Conservation (phyloP, 306 rosid species). For the Castanea crenata region DNA sequence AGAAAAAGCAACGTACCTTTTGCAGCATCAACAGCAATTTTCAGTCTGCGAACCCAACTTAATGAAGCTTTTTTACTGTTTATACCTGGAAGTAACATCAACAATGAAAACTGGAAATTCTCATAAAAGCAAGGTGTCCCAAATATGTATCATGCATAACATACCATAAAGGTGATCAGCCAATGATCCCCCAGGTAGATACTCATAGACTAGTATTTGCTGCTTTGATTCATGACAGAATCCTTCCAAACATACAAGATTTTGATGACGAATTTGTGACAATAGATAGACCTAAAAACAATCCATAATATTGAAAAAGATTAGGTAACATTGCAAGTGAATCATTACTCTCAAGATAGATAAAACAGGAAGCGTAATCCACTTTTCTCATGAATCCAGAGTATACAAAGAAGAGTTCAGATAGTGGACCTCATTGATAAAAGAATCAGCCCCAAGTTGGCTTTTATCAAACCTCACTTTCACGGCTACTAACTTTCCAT, state of each 20-base stretch:
- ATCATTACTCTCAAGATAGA: neutral
- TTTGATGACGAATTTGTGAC: slow-evolving; percentile 79
- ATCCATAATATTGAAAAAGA: slow-evolving; percentile 1
- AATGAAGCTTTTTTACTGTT: slow-evolving; percentile 52
- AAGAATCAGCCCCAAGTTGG: slow-evolving; percentile 87
- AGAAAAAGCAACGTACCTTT: slow-evolving; percentile 52
- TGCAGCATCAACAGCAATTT: slow-evolving; percentile 93
- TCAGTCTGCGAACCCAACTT: slow-evolving; percentile 93
- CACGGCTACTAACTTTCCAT: slow-evolving; percentile 76
- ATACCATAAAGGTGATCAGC: slow-evolving; percentile 84
- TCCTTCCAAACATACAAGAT: slow-evolving; percentile 91
- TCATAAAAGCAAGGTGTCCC: neutral
- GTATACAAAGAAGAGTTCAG: slow-evolving; percentile 4
- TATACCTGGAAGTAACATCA: slow-evolving; percentile 44
- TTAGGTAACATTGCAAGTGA: neutral
- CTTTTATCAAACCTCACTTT: slow-evolving; percentile 87
- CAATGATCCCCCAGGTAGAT: slow-evolving; percentile 89
- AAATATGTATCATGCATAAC: slow-evolving; percentile 7
- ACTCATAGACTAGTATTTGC: slow-evolving; percentile 91
- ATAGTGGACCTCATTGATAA: slow-evolving; percentile 77
- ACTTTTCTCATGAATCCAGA: neutral
- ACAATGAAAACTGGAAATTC: neutral
- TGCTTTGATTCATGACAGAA: slow-evolving; percentile 86
- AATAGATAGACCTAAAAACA: slow-evolving; percentile 64
- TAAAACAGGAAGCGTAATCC: neutral